A percentile compares a stretch with the other conserved stretches of the same genome.
Evolutionary conservation across 1,284 basidiomycete genomes (phyloP).

Genomic region (Sphagnurus paluster): DNA sequence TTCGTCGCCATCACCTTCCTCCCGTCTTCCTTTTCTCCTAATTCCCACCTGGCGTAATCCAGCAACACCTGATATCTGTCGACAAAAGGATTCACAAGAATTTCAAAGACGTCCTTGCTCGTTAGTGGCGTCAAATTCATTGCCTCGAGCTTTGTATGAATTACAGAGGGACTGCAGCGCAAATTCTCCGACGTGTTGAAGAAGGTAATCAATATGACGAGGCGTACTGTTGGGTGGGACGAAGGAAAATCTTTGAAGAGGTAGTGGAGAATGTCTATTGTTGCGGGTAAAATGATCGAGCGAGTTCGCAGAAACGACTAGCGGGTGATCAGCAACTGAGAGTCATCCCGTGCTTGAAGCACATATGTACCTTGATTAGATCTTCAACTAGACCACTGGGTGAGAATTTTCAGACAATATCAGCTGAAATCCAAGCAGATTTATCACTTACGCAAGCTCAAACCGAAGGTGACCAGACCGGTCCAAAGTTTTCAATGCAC

Average conservation of each 20-base stretch:
- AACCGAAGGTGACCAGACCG: conserved; percentile 61
- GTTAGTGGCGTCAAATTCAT: conserved; percentile 56
- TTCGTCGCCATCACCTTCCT: conserved; percentile 41
- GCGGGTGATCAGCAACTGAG: background rate
- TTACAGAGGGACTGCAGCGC: conserved; percentile 30
- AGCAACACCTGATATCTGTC: conserved; percentile 54
- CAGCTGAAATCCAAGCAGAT: background rate
- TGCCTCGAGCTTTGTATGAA: conserved; percentile 46
- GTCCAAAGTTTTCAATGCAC: conserved; percentile 64
- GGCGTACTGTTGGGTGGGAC: conserved; percentile 55
- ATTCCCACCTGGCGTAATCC: conserved; percentile 48
- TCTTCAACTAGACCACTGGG: conserved; percentile 55
- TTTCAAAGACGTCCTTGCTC: conserved; percentile 55
- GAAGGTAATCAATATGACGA: conserved; percentile 65
- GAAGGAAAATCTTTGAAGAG: conserved; percentile 67
- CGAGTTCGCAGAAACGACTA: conserved; percentile 70
- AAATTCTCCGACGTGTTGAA: conserved; percentile 51
- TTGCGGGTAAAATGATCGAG: conserved; percentile 53
- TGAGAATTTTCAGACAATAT: conserved; percentile 7
- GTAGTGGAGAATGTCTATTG: conserved; percentile 52
- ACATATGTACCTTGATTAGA: conserved; percentile 52
- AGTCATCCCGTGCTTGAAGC: conserved; percentile 1
- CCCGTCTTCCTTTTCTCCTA: conserved; percentile 32
- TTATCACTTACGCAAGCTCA: conserved; percentile 49
- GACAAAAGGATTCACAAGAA: conserved; percentile 69